Evolutionary conservation across 345 rosid genomes (phyloP), one percentile per base, ranked within the genome.

Genomic region (Mangifera indica): DNA sequence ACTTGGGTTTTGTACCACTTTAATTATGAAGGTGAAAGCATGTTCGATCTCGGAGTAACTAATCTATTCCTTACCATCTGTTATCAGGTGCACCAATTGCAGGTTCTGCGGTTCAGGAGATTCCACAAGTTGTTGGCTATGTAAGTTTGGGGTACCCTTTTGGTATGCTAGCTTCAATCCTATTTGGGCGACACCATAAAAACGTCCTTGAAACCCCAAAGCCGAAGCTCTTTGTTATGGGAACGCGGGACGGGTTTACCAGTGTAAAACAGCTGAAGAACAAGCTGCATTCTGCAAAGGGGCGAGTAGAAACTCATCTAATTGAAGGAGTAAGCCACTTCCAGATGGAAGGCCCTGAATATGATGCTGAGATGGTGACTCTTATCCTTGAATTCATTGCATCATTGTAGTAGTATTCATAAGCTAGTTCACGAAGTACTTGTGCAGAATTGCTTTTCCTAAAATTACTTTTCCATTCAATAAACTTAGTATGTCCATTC

Each of bases 161-260:
- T 40, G 97, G 97, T 63, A 76, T 87, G 80, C 51, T 83, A 72
- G 97, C 98, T 34, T 92, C 97, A 0, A 71, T 92, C 79, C 91
- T 94, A 3, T 94, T 94, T 20, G 97, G 98, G 8, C 74, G 93
- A 44, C 97, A 89, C 84, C 95, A 96, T 77, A 96, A 91, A 71
- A 81, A 87, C 55, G 84, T 96, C 76, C 79, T 93, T 55, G 80
- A 83, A 54, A 88, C 97, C 54, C 84, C 81, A 2, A 96, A 89
- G 72, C 97, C 97, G 0, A 93, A 96, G 78, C 91, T 96, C 75
- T 93, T 96, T 48, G 84, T 93, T 1, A 96, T 96, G 99, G 97
- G 98, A 63, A 91, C 97, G 46, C 81, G 78, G n/a, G 97, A 93
- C 52, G 97, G 97, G 25, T 96, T 96, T 76, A 93, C 97, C 1